Conservation (phyloP, 1,284 basidiomycete species). For the Thecaphora thlaspeos region DNA sequence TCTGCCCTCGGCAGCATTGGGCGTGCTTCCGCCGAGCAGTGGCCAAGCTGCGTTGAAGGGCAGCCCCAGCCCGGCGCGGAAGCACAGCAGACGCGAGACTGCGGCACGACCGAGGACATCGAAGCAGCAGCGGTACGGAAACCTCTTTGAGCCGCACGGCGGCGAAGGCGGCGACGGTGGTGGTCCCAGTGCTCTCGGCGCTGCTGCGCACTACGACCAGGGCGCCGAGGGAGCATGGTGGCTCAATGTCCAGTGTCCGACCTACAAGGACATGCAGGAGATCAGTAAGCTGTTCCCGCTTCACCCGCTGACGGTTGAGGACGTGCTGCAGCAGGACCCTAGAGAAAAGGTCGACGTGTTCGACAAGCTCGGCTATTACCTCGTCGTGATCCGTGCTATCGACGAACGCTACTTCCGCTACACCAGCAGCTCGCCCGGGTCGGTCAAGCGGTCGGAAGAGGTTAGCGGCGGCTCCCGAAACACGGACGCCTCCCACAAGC, state of each 20-base stretch:
- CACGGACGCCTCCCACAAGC: too few species aligned
- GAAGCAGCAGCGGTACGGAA: not conserved
- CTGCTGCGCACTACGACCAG: not conserved
- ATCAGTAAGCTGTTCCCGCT: conserved; percentile 86
- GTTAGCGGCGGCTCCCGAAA: not conserved
- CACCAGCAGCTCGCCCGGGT: conserved; percentile 54
- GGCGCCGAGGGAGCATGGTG: conserved; percentile 69
- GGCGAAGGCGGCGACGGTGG: not conserved
- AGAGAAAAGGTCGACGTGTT: conserved; percentile 90
- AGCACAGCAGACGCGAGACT: not conserved
- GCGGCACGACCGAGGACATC: too few species aligned
- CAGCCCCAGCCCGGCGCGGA: too few species aligned
- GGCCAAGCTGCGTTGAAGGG: too few species aligned
- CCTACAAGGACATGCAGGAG: conserved; percentile 82
- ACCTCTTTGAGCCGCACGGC: not conserved
- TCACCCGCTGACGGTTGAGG: conserved; percentile 90
- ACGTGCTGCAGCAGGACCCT: conserved; percentile 90
- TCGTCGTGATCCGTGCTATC: conserved; percentile 82
- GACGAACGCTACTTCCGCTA: conserved; percentile 66
- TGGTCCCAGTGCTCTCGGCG: not conserved
- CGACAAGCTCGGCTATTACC: conserved; percentile 86
- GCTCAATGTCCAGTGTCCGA: conserved; percentile 85
- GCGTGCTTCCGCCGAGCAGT: not conserved
- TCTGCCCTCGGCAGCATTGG: too few species aligned
- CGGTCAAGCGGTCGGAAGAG: conserved; percentile 5